Evolutionary conservation across 1,284 basidiomycete species (phyloP).

Genomic region (Ustilago lituana): DNA sequence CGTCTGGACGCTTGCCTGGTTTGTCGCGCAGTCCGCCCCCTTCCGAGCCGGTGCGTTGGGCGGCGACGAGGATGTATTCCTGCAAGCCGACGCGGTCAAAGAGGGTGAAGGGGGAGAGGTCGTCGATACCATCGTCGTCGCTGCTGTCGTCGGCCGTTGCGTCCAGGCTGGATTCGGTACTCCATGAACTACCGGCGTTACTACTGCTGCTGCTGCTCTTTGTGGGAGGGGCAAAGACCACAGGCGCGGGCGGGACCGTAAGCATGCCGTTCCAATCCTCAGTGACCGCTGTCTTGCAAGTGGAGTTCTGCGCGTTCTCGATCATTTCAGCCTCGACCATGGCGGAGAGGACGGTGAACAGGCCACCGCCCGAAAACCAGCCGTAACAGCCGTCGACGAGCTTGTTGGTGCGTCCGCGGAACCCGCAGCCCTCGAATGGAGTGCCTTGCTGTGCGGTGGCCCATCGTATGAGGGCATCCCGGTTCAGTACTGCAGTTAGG

Average conservation of each 20-base stretch:
- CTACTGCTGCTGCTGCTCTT: conserved; percentile 9
- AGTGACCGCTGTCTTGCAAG: conserved; percentile 41
- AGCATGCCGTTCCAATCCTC: conserved; percentile 42
- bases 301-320: conserved; percentile 18
- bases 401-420: conserved; percentile 93
- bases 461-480: conserved; percentile 79
- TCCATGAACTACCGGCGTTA: conserved; percentile 31
- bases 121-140: conserved; percentile 20
- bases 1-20: conserved; percentile 79
- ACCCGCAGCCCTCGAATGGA: conserved; percentile 87
- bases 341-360: conserved; percentile 81
- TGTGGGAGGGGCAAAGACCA: conserved; percentile 1
- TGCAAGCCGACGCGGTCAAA: conserved; percentile 75
- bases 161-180: conserved; percentile 33
- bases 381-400: conserved; percentile 98
- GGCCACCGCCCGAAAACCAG: conserved; percentile 92
- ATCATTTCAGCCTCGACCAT: conserved; percentile 70
- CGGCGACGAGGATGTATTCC: conserved; percentile 85
- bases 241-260: conserved; percentile 20
- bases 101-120: conserved; percentile 43
- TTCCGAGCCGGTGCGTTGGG: conserved; percentile 74
- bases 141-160: not conserved
- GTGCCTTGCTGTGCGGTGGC: conserved; percentile 84
- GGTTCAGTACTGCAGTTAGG: conserved; percentile 72
- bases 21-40: conserved; percentile 89